Conservation (phyloP, 2,329 filamentous ascomycete species). For the Didymosphaeria variabile region DNA sequence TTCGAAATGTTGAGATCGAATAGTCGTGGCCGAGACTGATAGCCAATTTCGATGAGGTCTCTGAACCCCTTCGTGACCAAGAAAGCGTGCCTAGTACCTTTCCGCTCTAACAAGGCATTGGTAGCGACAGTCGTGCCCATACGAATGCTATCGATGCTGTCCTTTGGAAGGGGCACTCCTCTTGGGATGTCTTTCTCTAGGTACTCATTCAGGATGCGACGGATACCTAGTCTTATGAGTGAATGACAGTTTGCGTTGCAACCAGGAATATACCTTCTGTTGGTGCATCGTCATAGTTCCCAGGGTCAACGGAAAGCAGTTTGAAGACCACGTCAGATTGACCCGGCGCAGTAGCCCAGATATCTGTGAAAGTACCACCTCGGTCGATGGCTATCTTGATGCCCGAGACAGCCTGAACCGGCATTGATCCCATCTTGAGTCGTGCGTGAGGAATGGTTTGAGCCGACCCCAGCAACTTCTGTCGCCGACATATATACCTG, state of each 20-base stretch:
- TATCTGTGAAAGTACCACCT: conserved; percentile 43
- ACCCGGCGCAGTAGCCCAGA: conserved; percentile 22
- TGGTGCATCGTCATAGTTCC: conserved; percentile 43
- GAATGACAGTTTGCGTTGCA: not conserved
- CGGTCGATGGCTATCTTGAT: conserved; percentile 17
- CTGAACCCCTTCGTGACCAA: conserved; percentile 31
- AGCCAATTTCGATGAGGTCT: conserved; percentile 34
- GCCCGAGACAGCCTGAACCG: conserved; percentile 5
- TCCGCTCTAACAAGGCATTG: conserved; percentile 35
- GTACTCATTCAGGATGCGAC: conserved; percentile 38
- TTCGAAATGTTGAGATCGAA: conserved; percentile 36
- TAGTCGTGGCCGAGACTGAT: conserved; percentile 35
- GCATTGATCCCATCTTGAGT: conserved; percentile 8
- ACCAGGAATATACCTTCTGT: conserved; percentile 30
- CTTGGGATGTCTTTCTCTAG: conserved; percentile 27
- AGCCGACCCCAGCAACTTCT: not conserved
- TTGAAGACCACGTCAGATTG: conserved; percentile 41
- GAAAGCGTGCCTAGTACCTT: conserved; percentile 23
- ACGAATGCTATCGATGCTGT: conserved; percentile 30
- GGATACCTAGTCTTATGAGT: conserved; percentile 22
- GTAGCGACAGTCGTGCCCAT: conserved; percentile 38
- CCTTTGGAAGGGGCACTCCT: conserved; percentile 29
- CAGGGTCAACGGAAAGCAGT: conserved; percentile 39
- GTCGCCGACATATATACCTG: not conserved
- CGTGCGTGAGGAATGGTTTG: not conserved